Evolutionary conservation across 768 basidiomycete genomes (phyloP).

Genomic region (Piloderma croceum): DNA sequence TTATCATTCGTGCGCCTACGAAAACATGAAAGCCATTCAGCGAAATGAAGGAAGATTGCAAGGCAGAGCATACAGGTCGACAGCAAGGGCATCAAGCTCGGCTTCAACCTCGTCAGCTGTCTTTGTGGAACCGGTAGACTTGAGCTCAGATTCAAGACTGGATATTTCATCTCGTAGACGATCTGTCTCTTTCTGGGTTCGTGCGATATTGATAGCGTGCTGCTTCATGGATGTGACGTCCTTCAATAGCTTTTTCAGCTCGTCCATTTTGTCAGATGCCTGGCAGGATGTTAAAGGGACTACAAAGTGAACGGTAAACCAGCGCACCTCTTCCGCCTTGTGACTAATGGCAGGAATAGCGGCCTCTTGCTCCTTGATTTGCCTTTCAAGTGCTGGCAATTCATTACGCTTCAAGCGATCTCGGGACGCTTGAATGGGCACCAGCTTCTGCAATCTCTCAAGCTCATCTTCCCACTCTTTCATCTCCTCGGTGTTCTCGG

Average conservation of each 20-base stretch:
- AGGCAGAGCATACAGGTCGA: constrained; percentile 54
- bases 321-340: constrained; percentile 57
- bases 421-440: constrained; percentile 49
- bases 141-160: constrained; percentile 63
- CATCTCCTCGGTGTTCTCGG: constrained; percentile 42
- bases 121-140: constrained; percentile 67
- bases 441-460: constrained; percentile 48
- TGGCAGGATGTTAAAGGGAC: too few species aligned
- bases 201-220: constrained; percentile 51
- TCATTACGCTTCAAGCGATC: constrained; percentile 54
- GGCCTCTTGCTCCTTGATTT: constrained; percentile 53
- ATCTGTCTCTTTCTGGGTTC: constrained; percentile 54
- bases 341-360: constrained; percentile 46
- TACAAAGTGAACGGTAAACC: too few species aligned
- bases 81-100: constrained; percentile 60
- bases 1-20: constrained; percentile 60
- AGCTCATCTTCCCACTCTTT: constrained; percentile 58
- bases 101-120: constrained; percentile 82
- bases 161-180: constrained; percentile 56
- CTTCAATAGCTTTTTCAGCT: constrained; percentile 52
- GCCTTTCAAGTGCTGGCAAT: constrained; percentile 59
- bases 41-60: not conserved
- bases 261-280: constrained; percentile 48
- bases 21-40: constrained; percentile 1
- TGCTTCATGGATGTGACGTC: constrained; percentile 58